Evolutionary conservation across 192 early-diverging fungal species (phyloP).

Genomic region (Kickxella alabastrina): DNA sequence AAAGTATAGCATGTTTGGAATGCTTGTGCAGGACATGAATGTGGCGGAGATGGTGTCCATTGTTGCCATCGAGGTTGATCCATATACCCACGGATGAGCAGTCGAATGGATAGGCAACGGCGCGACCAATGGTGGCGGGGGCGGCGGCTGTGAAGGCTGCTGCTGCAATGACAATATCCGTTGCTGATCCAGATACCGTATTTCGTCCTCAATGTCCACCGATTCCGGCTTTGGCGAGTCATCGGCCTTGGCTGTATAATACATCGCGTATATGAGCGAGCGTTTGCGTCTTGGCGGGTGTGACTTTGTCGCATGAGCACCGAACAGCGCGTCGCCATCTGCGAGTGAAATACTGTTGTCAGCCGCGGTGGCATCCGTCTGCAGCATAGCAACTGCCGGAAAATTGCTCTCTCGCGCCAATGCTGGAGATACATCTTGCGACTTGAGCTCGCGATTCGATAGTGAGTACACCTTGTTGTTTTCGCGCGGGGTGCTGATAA

Average conservation of each 20-base stretch:
- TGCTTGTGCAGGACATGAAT: background rate
- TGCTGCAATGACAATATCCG: background rate
- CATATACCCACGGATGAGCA: background rate
- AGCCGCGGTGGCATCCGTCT: background rate
- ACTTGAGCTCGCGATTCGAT: slow-evolving; percentile 10
- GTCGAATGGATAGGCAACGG: no score
- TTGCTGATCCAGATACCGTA: no score
- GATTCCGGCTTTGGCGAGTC: background rate
- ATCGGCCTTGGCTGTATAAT: slow-evolving; percentile 30
- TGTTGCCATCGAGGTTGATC: background rate
- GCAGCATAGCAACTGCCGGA: slow-evolving; percentile 1
- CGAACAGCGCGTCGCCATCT: background rate
- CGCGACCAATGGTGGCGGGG: background rate
- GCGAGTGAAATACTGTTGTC: background rate
- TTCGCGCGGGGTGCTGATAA: background rate
- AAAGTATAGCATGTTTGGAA: no score
- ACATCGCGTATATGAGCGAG: slow-evolving; percentile 49
- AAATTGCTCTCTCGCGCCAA: background rate
- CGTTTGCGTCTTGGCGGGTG: slow-evolving; percentile 35
- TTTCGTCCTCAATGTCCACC: no score
- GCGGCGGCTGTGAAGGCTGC: background rate
- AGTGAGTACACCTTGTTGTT: slow-evolving; percentile 3
- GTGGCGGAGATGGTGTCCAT: background rate
- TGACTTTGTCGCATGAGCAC: background rate
- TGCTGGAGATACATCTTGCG: background rate